A percentile compares a stretch with the other conserved stretches of the same genome.
phyloP scores from a whole-genome alignment of 129 eudicot genomes.

The Ambrosia trifida region DNA sequence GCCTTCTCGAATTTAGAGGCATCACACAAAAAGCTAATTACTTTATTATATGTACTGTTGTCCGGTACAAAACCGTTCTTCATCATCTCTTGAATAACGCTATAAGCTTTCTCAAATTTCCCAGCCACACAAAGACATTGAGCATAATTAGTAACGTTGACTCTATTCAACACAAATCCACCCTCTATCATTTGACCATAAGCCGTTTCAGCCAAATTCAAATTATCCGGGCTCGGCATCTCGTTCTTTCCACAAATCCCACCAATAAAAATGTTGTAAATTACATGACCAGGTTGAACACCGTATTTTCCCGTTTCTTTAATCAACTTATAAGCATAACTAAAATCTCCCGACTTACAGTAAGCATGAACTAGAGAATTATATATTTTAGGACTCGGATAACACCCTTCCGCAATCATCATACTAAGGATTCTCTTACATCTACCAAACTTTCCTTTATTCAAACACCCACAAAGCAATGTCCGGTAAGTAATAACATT shows the following conservation, averaged over 20 bases:
- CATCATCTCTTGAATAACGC: conserved; percentile 77
- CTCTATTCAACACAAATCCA: conserved; percentile 65
- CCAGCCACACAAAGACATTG: conserved; percentile 78
- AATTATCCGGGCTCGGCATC: conserved; percentile 44
- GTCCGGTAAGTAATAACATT: conserved; percentile 71
- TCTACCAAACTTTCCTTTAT: conserved; percentile 72
- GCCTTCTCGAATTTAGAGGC: conserved; percentile 76
- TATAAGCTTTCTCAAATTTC: conserved; percentile 74
- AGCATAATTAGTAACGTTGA: conserved; percentile 70
- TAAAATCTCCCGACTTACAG: conserved; percentile 65
- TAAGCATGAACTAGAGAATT: conserved; percentile 79
- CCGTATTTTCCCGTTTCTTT: conserved; percentile 69
- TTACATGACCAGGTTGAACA: conserved; percentile 65
- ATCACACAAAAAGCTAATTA: conserved; percentile 70
- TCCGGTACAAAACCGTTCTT: conserved; percentile 85
- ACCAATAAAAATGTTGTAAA: conserved; percentile 83
- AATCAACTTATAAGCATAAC: conserved; percentile 80
- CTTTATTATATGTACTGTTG: conserved; percentile 68
- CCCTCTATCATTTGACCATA: conserved; percentile 72
- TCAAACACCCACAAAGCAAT: conserved; percentile 82
- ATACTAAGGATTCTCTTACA: conserved; percentile 79
- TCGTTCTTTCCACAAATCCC: conserved; percentile 73
- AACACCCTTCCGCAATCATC: conserved; percentile 98
- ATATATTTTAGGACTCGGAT: conserved; percentile 67
- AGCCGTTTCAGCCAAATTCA: conserved; percentile 74